phyloP scores from a whole-genome alignment of 495 filamentous ascomycete genomes.

The Penicillium canescens region DNA sequence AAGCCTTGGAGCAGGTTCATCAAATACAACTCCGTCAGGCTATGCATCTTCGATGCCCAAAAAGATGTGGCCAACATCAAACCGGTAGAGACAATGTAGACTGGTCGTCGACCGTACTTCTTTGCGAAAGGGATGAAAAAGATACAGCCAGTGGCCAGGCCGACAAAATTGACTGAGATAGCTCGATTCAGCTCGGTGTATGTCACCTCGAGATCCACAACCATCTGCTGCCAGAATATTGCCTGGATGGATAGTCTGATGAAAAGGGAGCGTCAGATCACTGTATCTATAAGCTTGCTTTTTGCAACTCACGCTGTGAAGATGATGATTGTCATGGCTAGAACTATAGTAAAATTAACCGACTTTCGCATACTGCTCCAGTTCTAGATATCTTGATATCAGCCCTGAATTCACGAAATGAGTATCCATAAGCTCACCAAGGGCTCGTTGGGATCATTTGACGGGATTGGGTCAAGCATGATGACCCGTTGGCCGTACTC shows the following conservation, averaged over 20 bases:
- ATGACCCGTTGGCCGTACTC: conserved; percentile 15
- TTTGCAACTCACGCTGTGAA: conserved; percentile 31
- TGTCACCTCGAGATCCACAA: conserved; percentile 26
- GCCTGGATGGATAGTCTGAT: conserved; percentile 30
- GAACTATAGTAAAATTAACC: conserved; percentile 31
- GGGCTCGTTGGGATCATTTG: conserved; percentile 35
- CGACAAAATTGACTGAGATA: conserved; percentile 36
- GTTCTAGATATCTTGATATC: conserved; percentile 21
- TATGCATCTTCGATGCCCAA: conserved; percentile 26
- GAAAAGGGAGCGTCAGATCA: neutral
- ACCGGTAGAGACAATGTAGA: conserved; percentile 33
- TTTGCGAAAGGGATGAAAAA: conserved; percentile 37
- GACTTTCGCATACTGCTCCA: conserved; percentile 34
- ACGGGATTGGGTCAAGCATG: conserved; percentile 31
- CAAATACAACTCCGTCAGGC: conserved; percentile 27
- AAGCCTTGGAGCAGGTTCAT: conserved; percentile 33
- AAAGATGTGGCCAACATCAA: conserved; percentile 33
- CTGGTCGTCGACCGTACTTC: conserved; percentile 34
- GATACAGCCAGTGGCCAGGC: conserved; percentile 30
- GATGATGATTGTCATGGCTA: conserved; percentile 30
- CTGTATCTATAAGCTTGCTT: neutral
- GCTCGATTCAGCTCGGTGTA: conserved; percentile 28
- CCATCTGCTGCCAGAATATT: conserved; percentile 41
- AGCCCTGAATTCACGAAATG: neutral
- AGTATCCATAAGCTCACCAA: conserved; percentile 16